phyloP scores from a whole-genome alignment of 2,329 filamentous ascomycete genomes.

The Paecilomyces fulvus region DNA sequence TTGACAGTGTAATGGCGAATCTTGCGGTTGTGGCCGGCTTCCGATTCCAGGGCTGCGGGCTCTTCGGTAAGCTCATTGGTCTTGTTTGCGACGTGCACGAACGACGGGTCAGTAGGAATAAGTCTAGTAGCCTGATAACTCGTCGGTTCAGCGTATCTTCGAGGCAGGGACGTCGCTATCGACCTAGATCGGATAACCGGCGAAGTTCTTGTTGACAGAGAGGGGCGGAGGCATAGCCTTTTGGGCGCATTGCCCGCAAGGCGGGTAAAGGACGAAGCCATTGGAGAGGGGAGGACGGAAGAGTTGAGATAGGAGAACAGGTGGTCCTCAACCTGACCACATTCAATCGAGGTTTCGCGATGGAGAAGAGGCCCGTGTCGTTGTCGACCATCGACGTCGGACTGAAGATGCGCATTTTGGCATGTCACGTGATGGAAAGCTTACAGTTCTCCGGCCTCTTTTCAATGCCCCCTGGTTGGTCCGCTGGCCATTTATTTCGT shows the following conservation, averaged over 20 bases:
- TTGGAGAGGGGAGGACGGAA: constrained; percentile 25
- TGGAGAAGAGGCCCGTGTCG: constrained; percentile 18
- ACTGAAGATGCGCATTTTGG: constrained; percentile 22
- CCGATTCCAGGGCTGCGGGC: constrained; percentile 41
- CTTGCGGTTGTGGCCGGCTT: constrained; percentile 56
- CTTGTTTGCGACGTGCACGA: constrained; percentile 38
- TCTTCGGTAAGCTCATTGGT: constrained; percentile 31
- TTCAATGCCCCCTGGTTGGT: neutral
- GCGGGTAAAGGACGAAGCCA: constrained; percentile 55
- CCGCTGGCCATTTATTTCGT: neutral
- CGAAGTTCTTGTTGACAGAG: constrained; percentile 33
- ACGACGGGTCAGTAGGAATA: constrained; percentile 50
- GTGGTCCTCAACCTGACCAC: constrained; percentile 29
- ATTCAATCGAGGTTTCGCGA: constrained; percentile 21
- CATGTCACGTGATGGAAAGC: neutral
- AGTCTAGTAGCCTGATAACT: constrained; percentile 45
- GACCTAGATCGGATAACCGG: constrained; percentile 42
- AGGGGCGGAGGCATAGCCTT: constrained; percentile 49
- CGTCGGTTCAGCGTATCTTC: constrained; percentile 44
- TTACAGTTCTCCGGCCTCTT: neutral
- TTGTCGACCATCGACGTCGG: constrained; percentile 22
- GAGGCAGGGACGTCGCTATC: constrained; percentile 48
- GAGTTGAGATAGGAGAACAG: constrained; percentile 15
- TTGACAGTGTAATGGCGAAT: constrained; percentile 99
- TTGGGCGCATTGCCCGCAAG: constrained; percentile 52